Base-by-base conservation (phyloP, 345 rosid species). In the Geranium rotundifolium region DNA sequence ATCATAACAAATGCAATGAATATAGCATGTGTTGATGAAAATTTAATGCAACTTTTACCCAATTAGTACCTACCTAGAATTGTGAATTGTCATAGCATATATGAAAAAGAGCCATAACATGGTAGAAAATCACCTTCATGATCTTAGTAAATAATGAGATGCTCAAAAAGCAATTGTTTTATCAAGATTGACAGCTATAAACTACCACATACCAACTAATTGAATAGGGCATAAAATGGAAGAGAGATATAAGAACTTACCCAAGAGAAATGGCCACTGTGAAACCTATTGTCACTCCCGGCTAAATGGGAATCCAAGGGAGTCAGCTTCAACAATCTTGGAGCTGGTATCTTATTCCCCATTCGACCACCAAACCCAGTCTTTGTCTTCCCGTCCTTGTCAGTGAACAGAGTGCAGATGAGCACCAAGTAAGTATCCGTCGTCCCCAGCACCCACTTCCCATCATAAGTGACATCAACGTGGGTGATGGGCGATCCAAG, bases 261-360 rank as follows among this genome's bases (percentile, higher is more conserved):
- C 98, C 98, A 92, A 37, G 98, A 92, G 88, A 92, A 89, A 79
- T 87, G 96, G 64, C 91, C 90, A 46, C 90, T 87, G 4, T 92
- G 98, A 61, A 89, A 87, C 74, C 83, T 89, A 17, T 92, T 92
- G 64, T 79, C 81, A n/a, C 60, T 79, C 29, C 95, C 96, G 8
- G 98, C 96, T 78, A 85, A 67, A 68, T 89, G 96, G 31, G 96
- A 92, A 73, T 92, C 95, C 66, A 89, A 60, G 1, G 98, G 98
- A 72, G 81, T 85, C 65, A 92, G 76, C 93, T 92, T 92, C 82
- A 92, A 73, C 76, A 92, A 69, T 73, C 96, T 77, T 0, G 98
- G 98, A 5, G 96, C 95, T 10, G 96, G 87, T 67, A 92, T 85
- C 73, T 78, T 87, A 67, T 92, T 89, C 31, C 98, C 98, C 98